Evolutionary conservation across 495 filamentous ascomycete genomes (phyloP), one percentile per base, ranked within the genome.

Genomic region (Penicillium taxi): DNA sequence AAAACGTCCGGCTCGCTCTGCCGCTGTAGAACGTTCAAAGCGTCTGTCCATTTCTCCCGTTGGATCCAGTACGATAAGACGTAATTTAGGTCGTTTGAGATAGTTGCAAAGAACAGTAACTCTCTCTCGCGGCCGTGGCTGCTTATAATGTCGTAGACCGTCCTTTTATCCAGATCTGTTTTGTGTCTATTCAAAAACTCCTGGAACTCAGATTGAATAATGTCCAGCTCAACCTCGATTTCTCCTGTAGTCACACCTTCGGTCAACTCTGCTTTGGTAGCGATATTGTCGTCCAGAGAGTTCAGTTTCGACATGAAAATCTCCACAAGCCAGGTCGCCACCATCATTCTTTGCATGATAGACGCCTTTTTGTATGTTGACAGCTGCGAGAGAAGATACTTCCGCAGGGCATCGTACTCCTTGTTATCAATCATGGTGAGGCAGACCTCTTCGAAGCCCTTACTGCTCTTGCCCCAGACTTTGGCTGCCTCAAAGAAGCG

Each of bases 221-320:
- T 62, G 12, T 69, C 64, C 9, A 96, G 78, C 51, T 93, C 79
- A 41, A 82, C 70, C 47, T 78, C 70, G 12, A 84, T 81, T 35
- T 91, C 78, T 17, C 71, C 73, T 0, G 77, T 69, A 44, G 75
- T 84, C 13, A 77, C 67, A 15, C 74, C 78, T 42, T 84, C 82
- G 3, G 78, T 75, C 24, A 94, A 63, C 46, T 94, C 86, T 1
- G 86, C 86, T 45, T 89, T 83, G 0, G 93, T 94, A 23, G 86
- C 81, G 34, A 96, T 86, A 9, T 85, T 86, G 56, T 98, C 91
- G 53, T 96, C 93, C 0, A 98, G 77, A 3, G 82, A 81, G 50
- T 96, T 96, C 20, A 96, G 70, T 61, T 95, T 96, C 2, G 86
- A 83, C 91, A 98, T 98, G 59, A 91, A 96, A 5, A 95, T 70